Base-by-base conservation (phyloP, 768 basidiomycete genomes). In the Lepiota brunneoincarnata region DNA sequence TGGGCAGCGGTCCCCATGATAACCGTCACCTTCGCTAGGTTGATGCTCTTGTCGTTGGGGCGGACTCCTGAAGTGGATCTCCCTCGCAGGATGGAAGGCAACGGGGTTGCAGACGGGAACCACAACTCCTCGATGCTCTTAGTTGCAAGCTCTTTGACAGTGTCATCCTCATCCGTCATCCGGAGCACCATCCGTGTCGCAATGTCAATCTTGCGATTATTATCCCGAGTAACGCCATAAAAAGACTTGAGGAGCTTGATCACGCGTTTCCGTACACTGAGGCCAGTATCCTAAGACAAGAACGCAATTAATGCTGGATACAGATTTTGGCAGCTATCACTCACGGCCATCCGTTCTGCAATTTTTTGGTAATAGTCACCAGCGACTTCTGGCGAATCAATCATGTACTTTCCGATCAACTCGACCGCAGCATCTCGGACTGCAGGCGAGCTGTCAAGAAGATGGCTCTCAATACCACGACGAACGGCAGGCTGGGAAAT, bases 341-440 rank as follows among this genome's bases (percentile, higher is more conserved):
- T 66, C 70, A 97, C 95, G 36, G 91, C 89, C 59, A 97, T 92
- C 4, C 97, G 87, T 56, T 93, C 90, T 1, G 90, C 84, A 49
- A 99, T 91, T 67, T 85, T 86, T 43, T 80, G 76, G 63, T 95
- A 96, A 71, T 98, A 98, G 61, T 94, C 85, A 3, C 82, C 81
- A 0, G 91, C 92, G n/a, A 98, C 85, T 51, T 86, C 85, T 0
- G 93, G 91, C 0, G 87, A 86, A 57, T 93, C 88, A 34, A 94
- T 83, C 76, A 98, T 87, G 63, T 98, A 96, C 72, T 93, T 96
- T n/a, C 97, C 97, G 54, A 98, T 91, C 54, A 99, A 74, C 64
- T 98, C 97, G 12, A 99, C 91, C 4, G 96, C 94, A 4, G 94
- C 93, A 66, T 99, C 97, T 10, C 97, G 89, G 6, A 99, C 97